Evolutionary conservation across 805 yeast genomes (phyloP).

Genomic region (Candida taoyuanica): DNA sequence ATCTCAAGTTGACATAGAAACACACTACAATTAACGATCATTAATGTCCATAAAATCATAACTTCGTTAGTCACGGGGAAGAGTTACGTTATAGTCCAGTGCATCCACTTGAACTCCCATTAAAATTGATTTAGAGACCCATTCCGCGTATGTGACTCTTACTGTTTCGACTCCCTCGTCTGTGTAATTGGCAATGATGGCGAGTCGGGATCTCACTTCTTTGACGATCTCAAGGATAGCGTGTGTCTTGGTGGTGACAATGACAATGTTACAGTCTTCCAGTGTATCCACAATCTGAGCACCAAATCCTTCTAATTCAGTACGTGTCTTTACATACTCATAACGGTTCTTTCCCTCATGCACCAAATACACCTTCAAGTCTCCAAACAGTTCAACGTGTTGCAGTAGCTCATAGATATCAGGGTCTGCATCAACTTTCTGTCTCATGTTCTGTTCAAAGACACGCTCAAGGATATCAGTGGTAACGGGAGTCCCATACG

Average conservation of each 20-base stretch:
- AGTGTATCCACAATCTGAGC: constrained; percentile 34
- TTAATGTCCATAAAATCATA: too few species aligned
- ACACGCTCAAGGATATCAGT: constrained; percentile 10
- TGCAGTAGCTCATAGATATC: constrained; percentile 7
- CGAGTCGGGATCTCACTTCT: constrained; percentile 11
- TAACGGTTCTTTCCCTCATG: constrained; percentile 12
- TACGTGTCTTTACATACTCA: constrained; percentile 9
- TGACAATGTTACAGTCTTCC: constrained; percentile 34
- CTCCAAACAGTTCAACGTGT: constrained; percentile 32
- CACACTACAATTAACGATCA: not conserved
- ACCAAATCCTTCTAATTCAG: constrained; percentile 38
- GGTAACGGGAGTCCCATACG: constrained; percentile 36
- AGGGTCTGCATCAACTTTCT: constrained; percentile 5
- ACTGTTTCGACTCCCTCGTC: constrained; percentile 24
- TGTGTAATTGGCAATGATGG: constrained; percentile 1
- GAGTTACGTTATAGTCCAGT: constrained; percentile 26
- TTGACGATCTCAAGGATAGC: constrained; percentile 1
- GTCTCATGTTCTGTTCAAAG: constrained; percentile 12
- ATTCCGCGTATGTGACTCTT: constrained; percentile 31
- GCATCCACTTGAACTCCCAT: constrained; percentile 30
- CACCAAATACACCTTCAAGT: constrained; percentile 31
- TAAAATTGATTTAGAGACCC: constrained; percentile 35
- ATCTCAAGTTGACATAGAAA: constrained; percentile 6
- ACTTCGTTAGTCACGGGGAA: constrained; percentile 3
- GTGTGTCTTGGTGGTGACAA: constrained; percentile 27